Conservation (phyloP, 441 rosid genomes). For the Viola pubescens region DNA sequence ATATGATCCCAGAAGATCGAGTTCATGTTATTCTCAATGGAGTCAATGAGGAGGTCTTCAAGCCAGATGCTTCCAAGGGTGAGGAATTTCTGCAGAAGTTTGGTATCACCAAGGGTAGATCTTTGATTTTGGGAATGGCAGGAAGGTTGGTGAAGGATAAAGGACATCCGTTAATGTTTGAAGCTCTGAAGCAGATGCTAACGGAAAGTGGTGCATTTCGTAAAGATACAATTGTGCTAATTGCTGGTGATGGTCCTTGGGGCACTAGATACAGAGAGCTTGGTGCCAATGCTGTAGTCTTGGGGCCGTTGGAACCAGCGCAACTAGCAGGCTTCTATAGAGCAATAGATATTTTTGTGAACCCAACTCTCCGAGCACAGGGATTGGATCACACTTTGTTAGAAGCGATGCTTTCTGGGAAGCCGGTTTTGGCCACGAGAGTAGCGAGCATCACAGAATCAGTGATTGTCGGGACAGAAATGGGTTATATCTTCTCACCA, state of each 20-base stretch:
- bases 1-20: constrained; percentile 87
- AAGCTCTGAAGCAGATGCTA: constrained; percentile 58
- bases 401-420: constrained; percentile 76
- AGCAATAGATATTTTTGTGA: constrained; percentile 70
- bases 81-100: constrained; percentile 39
- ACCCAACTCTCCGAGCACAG: constrained; percentile 81
- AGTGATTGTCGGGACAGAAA: constrained; percentile 41
- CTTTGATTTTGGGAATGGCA: constrained; percentile 65
- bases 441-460: constrained; percentile 83
- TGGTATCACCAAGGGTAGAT: constrained; percentile 37
- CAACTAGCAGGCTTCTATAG: constrained; percentile 65
- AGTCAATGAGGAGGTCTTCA: constrained; percentile 58
- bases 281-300: constrained; percentile 45
- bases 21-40: constrained; percentile 85
- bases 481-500: constrained; percentile 70
- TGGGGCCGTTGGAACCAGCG: constrained; percentile 73
- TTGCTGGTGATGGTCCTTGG: constrained; percentile 96
- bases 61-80: constrained; percentile 42
- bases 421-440: constrained; percentile 70
- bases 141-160: constrained; percentile 85
- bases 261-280: constrained; percentile 59
- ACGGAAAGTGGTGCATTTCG: constrained; percentile 42
- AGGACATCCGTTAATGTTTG: constrained; percentile 72
- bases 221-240: constrained; percentile 40
- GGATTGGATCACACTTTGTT: constrained; percentile 77